Evolutionary conservation across 177 flowering plant species (phyloP), one percentile per base, ranked within the genome.

Genomic region (Vitis hybrid): DNA sequence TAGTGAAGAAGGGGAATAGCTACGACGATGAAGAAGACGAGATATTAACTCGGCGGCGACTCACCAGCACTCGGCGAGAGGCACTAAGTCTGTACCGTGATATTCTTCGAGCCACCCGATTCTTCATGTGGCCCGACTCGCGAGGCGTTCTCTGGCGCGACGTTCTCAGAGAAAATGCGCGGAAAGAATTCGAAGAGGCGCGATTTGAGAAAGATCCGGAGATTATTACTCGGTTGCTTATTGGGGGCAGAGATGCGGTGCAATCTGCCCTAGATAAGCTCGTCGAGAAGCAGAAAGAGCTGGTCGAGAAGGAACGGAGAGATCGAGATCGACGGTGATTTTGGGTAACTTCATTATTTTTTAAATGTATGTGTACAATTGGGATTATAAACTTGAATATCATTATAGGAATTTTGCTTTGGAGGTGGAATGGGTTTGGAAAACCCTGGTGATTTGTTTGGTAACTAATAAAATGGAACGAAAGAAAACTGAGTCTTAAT

Each of bases 161-260:
- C 66, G 76, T 89, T 3, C 82, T 92, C 60, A 79, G 91, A 52
- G 89, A 81, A 69, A 92, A 88, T 69, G 95, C 93, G 2, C 74
- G 95, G 62, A 86, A 78, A 68, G 95, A 90, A 81, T 92, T 90
- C 66, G 93, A 90, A 73, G 88, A 72, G 54, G 92, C 95, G 14
- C 79, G 92, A 68, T 85, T 83, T 52, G 97, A 92, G 86, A 84
- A 70, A 21, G 97, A 92, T 67, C 93, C 93, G 5, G 93, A 92
- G 69, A 65, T 88, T 15, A 64, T 92, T 11, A 88, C 95, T 6
- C 81, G 87, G 50, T 73, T 90, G 78, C 71, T 92, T 21, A 85
- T 92, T 49, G 91, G 93, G 1, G 95, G 95, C 2, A 83, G 81
- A 7, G 93, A 92, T 30, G 93, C 97, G 2, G 88, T 90, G 65